Base-by-base conservation (phyloP, 495 filamentous ascomycete species). In the Aspergillus coremiiformis region DNA sequence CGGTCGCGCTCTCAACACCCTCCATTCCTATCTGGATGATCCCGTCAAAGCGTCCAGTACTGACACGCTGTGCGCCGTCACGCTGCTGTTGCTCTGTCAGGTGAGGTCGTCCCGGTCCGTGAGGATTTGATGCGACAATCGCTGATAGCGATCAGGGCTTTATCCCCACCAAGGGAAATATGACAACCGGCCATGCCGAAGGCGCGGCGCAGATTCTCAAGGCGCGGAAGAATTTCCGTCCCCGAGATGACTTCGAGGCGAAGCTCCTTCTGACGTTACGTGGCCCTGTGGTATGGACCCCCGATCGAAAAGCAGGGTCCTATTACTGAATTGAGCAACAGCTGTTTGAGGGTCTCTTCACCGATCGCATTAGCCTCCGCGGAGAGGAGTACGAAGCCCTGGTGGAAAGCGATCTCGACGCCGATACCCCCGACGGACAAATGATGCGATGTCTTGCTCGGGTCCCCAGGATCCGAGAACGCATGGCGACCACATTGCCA, bases 21-120 rank as follows among this genome's bases (percentile, higher is more conserved):
- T 79, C 1, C 54, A 68, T n/a, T 46, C 52, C 0, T 66, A 61
- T 53, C 50, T 79, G 8, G 64, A 70, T 52, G 65, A 78, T 23
- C 63, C 65, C 0, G 37, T 47, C 26, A 67, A 68, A 52, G 74
- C 73, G 3, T 44, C 53, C 1, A 51, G 63, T 6, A 60, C 70
- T 1, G 68, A 68, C 35, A 77, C 75, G 15, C 56, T 79, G 4
- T 69, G 69, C 43, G 70, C 76, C 1, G 68, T 78, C 0, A 71
- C 69, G 60, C 15, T 79, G 12, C 42, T 76, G 6, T 47, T 73
- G 33, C 60, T 76, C 8, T 69, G 66, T 44, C 65, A 74, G 60
- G 47, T 54, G n/a, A n/a, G n/a, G n/a, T n/a, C n/a, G n/a, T 19
- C 39, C 35, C 9, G 5, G 15, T 41, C 8, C 37, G 20, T 21